Base-by-base conservation (phyloP, 768 basidiomycete species). In the Tricholoma furcatifolium region DNA sequence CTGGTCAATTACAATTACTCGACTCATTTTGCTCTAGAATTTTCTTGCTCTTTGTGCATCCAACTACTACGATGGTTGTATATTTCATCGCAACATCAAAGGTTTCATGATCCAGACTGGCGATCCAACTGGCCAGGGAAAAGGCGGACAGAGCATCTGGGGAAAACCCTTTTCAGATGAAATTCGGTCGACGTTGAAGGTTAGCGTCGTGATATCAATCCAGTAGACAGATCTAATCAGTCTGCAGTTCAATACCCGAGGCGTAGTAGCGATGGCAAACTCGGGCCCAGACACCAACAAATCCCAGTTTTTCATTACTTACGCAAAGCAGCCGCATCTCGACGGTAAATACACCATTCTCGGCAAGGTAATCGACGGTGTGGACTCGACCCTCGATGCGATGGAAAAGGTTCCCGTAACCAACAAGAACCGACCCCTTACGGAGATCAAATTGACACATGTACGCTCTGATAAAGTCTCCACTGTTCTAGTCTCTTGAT, bases 221-320 rank as follows among this genome's bases (percentile, higher is more conserved):
- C 35, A 34, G 38, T 38, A 54, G 52, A 57, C 57, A 43, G 57
- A 61, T 67, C 60, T 67, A 60, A 60, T 61, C 39, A 47, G 36
- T 44, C 49, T 17, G 21, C 65, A 98, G 96, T 98, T 99, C 75
- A 98, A 98, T 69, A 76, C 85, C 47, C 84, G 97, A 55, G 97
- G 97, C 15, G 80, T 98, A 59, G 87, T 98, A 14, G 97, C 97
- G 24, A 98, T 98, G 95, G 97, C 97, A 50, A 99, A 98, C 70
- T 87, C 91, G 7, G 97, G 97, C 1, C 85, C 86, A 9, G 92
- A 97, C 67, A 84, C 89, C 31, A 99, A 98, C 75, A 98, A 96
- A 71, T 87, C 78, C 40, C 90, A 93, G 66, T 93, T 93, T 67
- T 93, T 93, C 66, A 79, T 94, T 63, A 85, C 91, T 3, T 98